Base-by-base conservation (phyloP, 2,329 filamentous ascomycete species). In the Rachicladosporium sp. region DNA sequence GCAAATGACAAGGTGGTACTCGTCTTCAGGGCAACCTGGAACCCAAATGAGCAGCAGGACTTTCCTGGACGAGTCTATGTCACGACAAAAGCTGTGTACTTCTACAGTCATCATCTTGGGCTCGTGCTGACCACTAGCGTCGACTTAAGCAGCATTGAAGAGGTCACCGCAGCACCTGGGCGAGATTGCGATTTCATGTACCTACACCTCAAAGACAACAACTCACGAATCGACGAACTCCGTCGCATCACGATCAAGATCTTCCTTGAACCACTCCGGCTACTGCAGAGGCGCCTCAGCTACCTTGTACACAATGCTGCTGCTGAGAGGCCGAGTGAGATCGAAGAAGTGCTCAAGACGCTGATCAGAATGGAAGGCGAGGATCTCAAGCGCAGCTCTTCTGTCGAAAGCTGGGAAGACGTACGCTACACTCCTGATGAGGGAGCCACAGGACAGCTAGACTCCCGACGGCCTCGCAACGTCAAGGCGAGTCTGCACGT, bases 21-120 rank as follows among this genome's bases (percentile, higher is more conserved):
- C 36, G 91, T 98, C 2, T 96, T 96, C 64, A 77, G 88, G 34
- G 89, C 88, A 10, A 85, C 86, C 1, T 98, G 91, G 86, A 81
- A 77, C 51, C 76, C 78, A 1, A 81, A 78, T 48, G 78, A 82
- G 39, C 73, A 78, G 49, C 80, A 83, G 59, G 79, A 83, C 44
- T 85, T 96, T 43, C 80, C 80, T 6, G 80, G 91, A 1, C 77
- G 91, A 38, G 78, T 93, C 15, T 98, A 93, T 58, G 79, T 94
- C 43, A 96, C 89, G 1, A 72, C 80, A 0, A 78, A 81, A 45
- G 82, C 88, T 47, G 78, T 98, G 58, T 96, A 93, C 60, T 96
- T 98, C 56, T 98, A 95, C 62, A 93, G 88, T 51, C 83, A 96
- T 54, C 84, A 95, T 55, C 78, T 95, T 58, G 91, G 91, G 4